These are phyloP conservation scores for Quercus wislizeni DNA, from an alignment of 306 rosid genomes.

Conservation along the genomic window DNA sequence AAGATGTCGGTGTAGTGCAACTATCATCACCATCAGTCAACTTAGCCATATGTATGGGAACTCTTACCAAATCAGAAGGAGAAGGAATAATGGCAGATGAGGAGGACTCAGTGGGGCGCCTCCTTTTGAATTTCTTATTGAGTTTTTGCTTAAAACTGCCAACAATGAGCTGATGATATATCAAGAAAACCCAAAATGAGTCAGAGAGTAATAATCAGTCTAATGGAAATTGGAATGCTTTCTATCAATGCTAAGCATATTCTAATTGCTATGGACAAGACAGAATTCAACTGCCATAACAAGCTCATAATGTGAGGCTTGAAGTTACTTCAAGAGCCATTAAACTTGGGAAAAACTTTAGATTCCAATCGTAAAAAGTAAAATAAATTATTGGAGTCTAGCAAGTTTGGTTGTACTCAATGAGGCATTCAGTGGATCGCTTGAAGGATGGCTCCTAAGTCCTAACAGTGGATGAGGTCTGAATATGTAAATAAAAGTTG, in stretches of 20 bases:
- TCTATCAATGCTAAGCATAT: not conserved
- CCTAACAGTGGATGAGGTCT: not conserved
- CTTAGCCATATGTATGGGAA: conserved; percentile 8
- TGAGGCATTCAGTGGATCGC: not conserved
- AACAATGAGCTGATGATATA: conserved; percentile 41
- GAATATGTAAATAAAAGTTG: not conserved
- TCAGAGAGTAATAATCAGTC: not conserved
- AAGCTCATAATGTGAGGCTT: not conserved
- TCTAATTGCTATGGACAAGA: not conserved
- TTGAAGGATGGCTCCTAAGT: no score
- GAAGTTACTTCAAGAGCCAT: not conserved
- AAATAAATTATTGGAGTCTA: not conserved
- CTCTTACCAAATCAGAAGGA: conserved; percentile 8
- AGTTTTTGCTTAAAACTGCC: conserved; percentile 43
- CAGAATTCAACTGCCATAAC: not conserved
- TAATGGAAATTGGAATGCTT: not conserved
- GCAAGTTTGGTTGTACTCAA: not conserved
- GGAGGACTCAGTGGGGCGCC: conserved; percentile 1
- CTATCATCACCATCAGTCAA: conserved; percentile 11
- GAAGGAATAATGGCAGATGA: not conserved
- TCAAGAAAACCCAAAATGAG: not conserved
- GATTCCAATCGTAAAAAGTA: no score
- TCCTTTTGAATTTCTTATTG: conserved; percentile 16
- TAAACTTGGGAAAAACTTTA: no score
- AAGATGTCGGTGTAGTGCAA: conserved; percentile 24